These are phyloP conservation scores for Lipomyces sp. DNA, from an alignment of 805 yeast genomes.

Conservation along the genomic window DNA sequence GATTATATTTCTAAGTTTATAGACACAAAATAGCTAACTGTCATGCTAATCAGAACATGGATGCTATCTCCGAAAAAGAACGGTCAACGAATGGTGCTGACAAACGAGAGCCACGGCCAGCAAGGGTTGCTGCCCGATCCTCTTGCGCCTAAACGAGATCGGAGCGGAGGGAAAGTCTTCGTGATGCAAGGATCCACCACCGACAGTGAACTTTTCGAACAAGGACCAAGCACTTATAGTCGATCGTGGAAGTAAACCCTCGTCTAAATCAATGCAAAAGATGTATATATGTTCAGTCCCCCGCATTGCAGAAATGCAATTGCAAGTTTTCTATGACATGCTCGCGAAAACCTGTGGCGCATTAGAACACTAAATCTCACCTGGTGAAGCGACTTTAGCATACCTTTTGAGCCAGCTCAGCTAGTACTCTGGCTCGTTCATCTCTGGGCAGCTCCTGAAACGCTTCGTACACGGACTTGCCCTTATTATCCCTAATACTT, in stretches of 20 bases:
- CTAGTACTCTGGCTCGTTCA: slow-evolving; percentile 19
- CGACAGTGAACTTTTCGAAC: neutral
- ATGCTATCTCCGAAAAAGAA: slow-evolving; percentile 15
- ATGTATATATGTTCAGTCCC: neutral
- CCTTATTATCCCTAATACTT: slow-evolving; percentile 26
- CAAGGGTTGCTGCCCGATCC: slow-evolving; percentile 9
- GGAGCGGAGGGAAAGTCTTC: slow-evolving; percentile 10
- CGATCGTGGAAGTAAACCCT: neutral
- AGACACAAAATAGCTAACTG: too few relatives aligned
- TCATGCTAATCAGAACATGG: neutral
- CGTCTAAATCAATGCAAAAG: neutral
- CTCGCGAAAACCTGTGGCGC: neutral
- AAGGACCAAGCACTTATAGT: neutral
- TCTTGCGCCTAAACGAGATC: slow-evolving; percentile 8
- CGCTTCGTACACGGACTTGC: slow-evolving; percentile 28
- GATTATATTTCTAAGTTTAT: too few relatives aligned
- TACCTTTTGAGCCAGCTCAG: slow-evolving; percentile 23
- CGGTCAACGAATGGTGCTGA: slow-evolving; percentile 10
- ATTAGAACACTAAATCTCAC: neutral
- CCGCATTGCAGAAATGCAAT: too few relatives aligned
- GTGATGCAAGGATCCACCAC: neutral
- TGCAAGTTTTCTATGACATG: neutral
- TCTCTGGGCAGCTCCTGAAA: slow-evolving; percentile 28
- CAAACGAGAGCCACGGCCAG: neutral
- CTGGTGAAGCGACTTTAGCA: neutral